Evolutionary conservation across 1,139 yeast genomes (phyloP).

Genomic region (Yarrowia galli): DNA sequence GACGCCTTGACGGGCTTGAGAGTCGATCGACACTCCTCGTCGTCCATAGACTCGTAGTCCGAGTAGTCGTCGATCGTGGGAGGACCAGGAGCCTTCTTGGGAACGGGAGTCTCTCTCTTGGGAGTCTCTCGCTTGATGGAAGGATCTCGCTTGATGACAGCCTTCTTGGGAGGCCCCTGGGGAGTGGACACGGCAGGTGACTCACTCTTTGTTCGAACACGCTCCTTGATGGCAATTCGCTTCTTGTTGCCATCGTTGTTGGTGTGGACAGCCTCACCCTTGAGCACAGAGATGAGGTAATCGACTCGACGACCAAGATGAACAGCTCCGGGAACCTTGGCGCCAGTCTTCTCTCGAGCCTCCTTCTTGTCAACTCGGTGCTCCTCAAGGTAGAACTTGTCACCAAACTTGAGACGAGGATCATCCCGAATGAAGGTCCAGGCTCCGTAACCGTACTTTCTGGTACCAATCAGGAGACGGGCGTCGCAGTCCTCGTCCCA

Average conservation of each 20-base stretch:
- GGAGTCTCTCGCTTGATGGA: slow-evolving; percentile 35
- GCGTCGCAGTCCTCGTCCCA: slow-evolving; percentile 89
- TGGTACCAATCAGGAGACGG: slow-evolving; percentile 83
- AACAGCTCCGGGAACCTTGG: slow-evolving; percentile 88
- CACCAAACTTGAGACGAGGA: slow-evolving; percentile 85
- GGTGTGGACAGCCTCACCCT: slow-evolving; percentile 57
- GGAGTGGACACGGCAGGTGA: slow-evolving; percentile 38
- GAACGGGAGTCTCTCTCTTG: slow-evolving; percentile 40
- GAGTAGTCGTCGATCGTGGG: slow-evolving; percentile 54
- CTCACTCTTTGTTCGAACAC: slow-evolving; percentile 28
- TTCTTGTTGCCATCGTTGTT: slow-evolving; percentile 41
- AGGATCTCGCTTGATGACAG: slow-evolving; percentile 37
- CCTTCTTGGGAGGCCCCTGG: slow-evolving; percentile 38
- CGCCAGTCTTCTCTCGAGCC: slow-evolving; percentile 52
- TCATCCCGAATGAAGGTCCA: slow-evolving; percentile 96
- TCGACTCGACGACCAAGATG: slow-evolving; percentile 95
- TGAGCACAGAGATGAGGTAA: slow-evolving; percentile 74
- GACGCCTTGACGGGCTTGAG: slow-evolving; percentile 80
- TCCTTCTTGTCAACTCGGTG: slow-evolving; percentile 53
- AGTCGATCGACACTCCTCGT: slow-evolving; percentile 65
- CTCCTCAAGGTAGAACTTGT: slow-evolving; percentile 72
- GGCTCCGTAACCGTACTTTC: slow-evolving; percentile 94
- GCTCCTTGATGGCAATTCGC: slow-evolving; percentile 39
- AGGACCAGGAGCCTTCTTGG: slow-evolving; percentile 42
- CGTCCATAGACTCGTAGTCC: slow-evolving; percentile 87